Conservation (phyloP, 257 asterid species). For the Solanum rostratum region DNA sequence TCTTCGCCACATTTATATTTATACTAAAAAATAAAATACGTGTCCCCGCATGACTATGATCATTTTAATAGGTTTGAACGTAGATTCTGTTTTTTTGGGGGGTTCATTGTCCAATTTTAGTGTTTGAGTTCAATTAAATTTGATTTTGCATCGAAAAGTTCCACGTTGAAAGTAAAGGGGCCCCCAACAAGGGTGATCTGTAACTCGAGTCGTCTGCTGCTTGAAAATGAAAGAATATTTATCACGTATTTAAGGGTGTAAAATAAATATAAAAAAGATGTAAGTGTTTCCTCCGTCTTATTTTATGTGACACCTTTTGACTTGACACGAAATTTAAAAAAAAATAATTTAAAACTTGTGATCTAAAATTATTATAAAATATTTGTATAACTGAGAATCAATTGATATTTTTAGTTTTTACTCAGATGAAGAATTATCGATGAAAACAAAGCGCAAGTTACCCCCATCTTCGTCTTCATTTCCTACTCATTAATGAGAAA, state of each 20-base stretch:
- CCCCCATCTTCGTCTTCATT: not conserved
- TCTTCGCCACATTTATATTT: not conserved
- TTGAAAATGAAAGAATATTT: not conserved
- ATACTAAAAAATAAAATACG: not conserved
- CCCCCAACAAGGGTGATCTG: not conserved
- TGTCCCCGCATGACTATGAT: not conserved
- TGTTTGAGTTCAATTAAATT: not conserved
- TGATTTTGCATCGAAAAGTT: not conserved
- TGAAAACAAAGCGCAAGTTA: not conserved
- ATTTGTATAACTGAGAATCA: no score
- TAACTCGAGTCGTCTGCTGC: not conserved
- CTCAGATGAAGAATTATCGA: not conserved
- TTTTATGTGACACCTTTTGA: no score
- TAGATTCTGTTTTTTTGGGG: not conserved
- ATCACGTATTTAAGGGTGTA: not conserved
- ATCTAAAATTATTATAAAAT: no score
- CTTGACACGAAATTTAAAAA: no score
- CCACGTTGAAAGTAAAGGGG: not conserved
- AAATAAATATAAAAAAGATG: no score
- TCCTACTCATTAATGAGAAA: not conserved
- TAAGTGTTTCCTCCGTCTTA: no score
- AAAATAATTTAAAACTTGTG: no score
- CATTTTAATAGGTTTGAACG: not conserved
- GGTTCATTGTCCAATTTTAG: not conserved
- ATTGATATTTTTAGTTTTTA: not conserved